Conservation (phyloP, 148 eudicot species). For the Selenicereus undatus region DNA sequence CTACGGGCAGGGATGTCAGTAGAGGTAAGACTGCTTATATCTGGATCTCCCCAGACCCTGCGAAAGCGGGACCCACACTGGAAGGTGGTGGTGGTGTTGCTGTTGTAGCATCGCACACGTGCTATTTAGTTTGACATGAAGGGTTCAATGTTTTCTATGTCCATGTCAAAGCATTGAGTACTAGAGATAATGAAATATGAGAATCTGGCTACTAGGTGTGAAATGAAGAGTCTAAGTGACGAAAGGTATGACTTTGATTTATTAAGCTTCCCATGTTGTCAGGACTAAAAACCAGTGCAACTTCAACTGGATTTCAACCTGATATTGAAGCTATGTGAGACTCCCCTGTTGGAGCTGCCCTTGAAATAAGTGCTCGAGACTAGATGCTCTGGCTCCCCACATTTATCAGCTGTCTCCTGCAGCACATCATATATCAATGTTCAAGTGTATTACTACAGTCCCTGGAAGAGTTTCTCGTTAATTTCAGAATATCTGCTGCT, state of each 20-base stretch:
- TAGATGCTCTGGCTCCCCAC: neutral
- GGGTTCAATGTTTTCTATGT: neutral
- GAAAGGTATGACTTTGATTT: neutral
- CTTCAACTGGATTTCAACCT: neutral
- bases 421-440: neutral
- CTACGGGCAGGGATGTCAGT: no score
- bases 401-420: neutral
- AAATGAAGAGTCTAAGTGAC: neutral
- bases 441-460: neutral
- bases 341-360: neutral
- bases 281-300: neutral
- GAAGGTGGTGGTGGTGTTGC: no score
- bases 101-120: no score
- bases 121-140: neutral
- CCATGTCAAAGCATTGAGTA: no score
- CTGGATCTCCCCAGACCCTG: no score
- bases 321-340: neutral
- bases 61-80: no score
- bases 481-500: neutral
- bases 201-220: neutral
- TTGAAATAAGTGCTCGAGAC: neutral
- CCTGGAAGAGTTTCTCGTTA: neutral
- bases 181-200: neutral
- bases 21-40: no score
- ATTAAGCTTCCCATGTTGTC: neutral